Evolutionary conservation across 352 stramenopile species (phyloP).

Genomic region (Globisporangium orthogonon): DNA sequence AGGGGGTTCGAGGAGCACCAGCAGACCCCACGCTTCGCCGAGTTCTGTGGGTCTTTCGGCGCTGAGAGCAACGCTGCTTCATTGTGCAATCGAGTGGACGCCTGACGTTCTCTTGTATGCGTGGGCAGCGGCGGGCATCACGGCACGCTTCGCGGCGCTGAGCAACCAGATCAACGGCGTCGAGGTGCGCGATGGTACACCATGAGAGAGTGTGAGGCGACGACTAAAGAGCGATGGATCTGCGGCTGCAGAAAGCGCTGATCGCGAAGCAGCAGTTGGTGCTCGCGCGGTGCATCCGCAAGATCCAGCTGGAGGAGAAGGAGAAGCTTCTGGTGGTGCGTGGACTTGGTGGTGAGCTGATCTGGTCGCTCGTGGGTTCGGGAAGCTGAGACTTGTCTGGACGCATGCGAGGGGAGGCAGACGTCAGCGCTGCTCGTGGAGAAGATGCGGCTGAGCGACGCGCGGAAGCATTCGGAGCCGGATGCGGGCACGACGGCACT

Average conservation of each 20-base stretch:
- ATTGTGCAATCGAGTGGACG: no score
- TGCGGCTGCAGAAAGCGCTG: constrained; percentile 14
- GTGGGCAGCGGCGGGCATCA: constrained; percentile 48
- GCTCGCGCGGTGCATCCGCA: constrained; percentile 59
- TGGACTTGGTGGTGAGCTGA: not conserved
- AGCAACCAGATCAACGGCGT: constrained; percentile 69
- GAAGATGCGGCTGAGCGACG: constrained; percentile 61
- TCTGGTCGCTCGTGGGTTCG: not conserved
- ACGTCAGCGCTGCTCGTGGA: constrained; percentile 79
- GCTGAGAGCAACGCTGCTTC: no score
- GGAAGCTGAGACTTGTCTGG: not conserved
- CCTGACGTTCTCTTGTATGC: not conserved
- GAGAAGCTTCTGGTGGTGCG: constrained; percentile 76
- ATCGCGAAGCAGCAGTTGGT: constrained; percentile 23
- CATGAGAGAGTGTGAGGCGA: no score
- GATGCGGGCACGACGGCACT: constrained; percentile 45
- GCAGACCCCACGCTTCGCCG: constrained; percentile 48
- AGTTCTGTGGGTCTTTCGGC: constrained; percentile 41
- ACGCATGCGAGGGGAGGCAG: constrained; percentile 16
- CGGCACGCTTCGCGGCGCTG: constrained; percentile 47
- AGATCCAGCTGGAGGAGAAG: constrained; percentile 72
- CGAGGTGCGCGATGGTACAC: constrained; percentile 28
- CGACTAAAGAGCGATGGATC: not conserved
- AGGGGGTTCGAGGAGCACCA: constrained; percentile 67
- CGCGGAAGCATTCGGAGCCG: constrained; percentile 23